Conservation (phyloP, 306 rosid species). For the Ceratonia siliqua region DNA sequence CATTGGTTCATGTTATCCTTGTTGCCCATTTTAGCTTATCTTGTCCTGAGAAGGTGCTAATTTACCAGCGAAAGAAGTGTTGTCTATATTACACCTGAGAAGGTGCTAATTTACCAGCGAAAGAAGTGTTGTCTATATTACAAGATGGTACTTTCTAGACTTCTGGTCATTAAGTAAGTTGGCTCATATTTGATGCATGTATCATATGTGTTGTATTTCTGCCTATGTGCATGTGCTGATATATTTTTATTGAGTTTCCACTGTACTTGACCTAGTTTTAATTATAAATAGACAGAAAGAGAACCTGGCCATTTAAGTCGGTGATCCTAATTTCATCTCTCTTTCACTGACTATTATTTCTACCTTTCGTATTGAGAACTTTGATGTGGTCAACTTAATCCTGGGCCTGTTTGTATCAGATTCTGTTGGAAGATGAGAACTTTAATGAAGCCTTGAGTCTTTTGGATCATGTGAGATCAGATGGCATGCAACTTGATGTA, state of each 20-base stretch:
- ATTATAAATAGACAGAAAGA: no score
- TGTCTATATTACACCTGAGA: background rate
- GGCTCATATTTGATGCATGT: constrained; percentile 15
- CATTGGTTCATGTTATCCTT: background rate
- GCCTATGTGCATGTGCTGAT: background rate
- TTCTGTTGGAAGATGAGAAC: constrained; percentile 56
- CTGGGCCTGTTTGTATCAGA: constrained; percentile 52
- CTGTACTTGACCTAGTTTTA: no score
- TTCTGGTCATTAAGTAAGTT: constrained; percentile 20
- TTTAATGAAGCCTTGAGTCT: constrained; percentile 61
- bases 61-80: background rate
- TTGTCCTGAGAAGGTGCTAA: constrained; percentile 14
- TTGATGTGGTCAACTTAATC: constrained; percentile 28
- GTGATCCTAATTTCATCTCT: no score
- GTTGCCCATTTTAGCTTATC: background rate
- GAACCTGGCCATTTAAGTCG: no score
- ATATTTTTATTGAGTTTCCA: constrained; percentile 14
- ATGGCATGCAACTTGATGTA: constrained; percentile 61
- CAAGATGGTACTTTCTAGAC: background rate
- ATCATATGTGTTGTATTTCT: background rate
- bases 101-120: background rate
- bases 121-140: background rate
- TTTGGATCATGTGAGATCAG: constrained; percentile 63
- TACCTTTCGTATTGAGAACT: background rate
- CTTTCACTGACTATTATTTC: no score